These are phyloP conservation scores for Aspergillus affinis DNA, from an alignment of 495 filamentous ascomycete genomes.

Conservation along the genomic window DNA sequence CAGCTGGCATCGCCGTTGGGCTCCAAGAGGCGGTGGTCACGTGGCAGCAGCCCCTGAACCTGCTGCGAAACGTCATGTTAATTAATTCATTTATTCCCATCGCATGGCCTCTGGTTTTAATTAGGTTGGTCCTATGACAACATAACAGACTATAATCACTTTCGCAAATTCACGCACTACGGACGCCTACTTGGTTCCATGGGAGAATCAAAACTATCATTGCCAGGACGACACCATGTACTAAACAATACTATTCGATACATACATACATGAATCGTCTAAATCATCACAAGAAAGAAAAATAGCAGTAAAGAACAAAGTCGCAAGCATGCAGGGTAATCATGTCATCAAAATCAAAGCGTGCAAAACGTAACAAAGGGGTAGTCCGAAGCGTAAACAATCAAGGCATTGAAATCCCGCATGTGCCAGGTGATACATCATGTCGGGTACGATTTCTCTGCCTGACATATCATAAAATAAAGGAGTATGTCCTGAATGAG, in stretches of 20 bases:
- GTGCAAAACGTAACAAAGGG: slow-evolving; percentile 1
- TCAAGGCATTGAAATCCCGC: not conserved
- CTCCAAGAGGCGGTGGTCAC: slow-evolving; percentile 30
- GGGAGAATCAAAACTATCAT: slow-evolving; percentile 4
- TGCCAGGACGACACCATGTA: slow-evolving; percentile 4
- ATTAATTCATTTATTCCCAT: not conserved
- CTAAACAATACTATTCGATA: slow-evolving; percentile 13
- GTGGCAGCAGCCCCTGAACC: slow-evolving; percentile 39
- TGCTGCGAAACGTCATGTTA: not conserved
- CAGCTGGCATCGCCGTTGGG: slow-evolving; percentile 38
- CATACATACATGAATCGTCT: slow-evolving; percentile 23
- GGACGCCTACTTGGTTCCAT: not conserved
- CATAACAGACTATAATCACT: not conserved
- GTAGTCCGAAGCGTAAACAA: not conserved
- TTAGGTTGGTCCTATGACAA: not conserved
- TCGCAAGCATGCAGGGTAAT: not conserved
- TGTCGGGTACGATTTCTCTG: slow-evolving; percentile 11
- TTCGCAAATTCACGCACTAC: not conserved
- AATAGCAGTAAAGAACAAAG: not conserved
- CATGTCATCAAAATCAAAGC: slow-evolving; percentile 2
- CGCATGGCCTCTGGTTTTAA: not conserved
- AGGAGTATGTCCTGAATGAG: slow-evolving; percentile 19
- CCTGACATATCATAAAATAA: slow-evolving; percentile 16
- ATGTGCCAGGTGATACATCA: not conserved
- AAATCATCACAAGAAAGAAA: slow-evolving; percentile 12